These are phyloP conservation scores for Porphyridium purpureum DNA, from an alignment of 23 red algal genomes.

Conservation along the genomic window DNA sequence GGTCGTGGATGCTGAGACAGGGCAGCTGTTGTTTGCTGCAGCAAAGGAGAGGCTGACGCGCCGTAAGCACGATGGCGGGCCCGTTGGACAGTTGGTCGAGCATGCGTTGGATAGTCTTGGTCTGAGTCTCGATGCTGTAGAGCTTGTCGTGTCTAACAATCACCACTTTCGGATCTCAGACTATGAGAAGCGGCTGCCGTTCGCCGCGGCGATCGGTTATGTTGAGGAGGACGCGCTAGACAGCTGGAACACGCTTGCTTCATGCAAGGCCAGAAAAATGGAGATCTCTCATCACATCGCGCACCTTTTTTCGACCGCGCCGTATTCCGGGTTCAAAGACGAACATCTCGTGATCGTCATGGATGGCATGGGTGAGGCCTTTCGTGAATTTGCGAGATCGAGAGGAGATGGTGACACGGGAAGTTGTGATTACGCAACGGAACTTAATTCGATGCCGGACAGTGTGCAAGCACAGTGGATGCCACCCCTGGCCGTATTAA, in stretches of 20 bases:
- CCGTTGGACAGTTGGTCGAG: slow-evolving; percentile 17
- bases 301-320: slow-evolving; percentile 39
- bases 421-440: slow-evolving; percentile 4
- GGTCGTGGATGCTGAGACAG: slow-evolving; percentile 21
- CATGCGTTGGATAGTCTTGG: slow-evolving; percentile 28
- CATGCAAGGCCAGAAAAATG: slow-evolving; percentile 11
- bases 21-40: slow-evolving; percentile 41
- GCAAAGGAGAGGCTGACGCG: slow-evolving; percentile 63
- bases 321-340: slow-evolving; percentile 1
- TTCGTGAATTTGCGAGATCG: not conserved
- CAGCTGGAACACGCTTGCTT: slow-evolving; percentile 36
- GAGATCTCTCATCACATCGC: slow-evolving; percentile 84
- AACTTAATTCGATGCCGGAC: not conserved
- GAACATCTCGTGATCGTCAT: slow-evolving; percentile 57
- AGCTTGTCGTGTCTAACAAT: slow-evolving; percentile 73
- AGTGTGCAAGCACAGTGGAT: too few species aligned
- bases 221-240: slow-evolving; percentile 1
- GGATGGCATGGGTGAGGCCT: slow-evolving; percentile 87
- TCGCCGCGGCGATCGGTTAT: slow-evolving; percentile 15
- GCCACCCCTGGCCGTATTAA: too few species aligned
- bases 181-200: slow-evolving; percentile 50
- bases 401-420: slow-evolving; percentile 10
- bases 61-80: slow-evolving; percentile 80
- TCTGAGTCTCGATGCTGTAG: slow-evolving; percentile 1
- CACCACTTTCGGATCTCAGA: slow-evolving; percentile 48